Evolutionary conservation across 192 early-diverging fungal species (phyloP).

Genomic region (Gaertneriomyces sp.): DNA sequence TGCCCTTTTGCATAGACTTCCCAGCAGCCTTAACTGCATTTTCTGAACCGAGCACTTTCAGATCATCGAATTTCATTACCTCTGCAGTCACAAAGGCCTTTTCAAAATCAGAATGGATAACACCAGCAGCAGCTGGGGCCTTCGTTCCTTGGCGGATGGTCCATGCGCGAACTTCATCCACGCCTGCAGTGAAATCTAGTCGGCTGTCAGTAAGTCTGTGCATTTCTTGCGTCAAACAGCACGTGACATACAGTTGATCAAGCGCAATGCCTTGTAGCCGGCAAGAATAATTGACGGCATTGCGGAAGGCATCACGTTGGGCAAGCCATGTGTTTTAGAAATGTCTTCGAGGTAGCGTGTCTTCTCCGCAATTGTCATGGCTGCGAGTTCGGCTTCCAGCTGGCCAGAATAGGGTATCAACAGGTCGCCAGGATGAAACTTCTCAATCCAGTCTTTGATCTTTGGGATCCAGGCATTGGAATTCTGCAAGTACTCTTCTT

Average conservation of each 20-base stretch:
- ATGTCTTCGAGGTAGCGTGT: constrained; percentile 37
- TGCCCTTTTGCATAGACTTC: constrained; percentile 86
- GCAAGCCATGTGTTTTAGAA: constrained; percentile 50
- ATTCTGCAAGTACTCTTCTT: constrained; percentile 85
- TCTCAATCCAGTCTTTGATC: constrained; percentile 91
- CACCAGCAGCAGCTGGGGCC: constrained; percentile 88
- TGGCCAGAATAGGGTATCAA: constrained; percentile 88
- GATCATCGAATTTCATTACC: constrained; percentile 82
- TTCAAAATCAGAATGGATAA: constrained; percentile 88
- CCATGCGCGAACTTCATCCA: constrained; percentile 90
- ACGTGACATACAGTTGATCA: constrained; percentile 67
- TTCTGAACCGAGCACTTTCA: constrained; percentile 81
- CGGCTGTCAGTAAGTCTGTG: neutral
- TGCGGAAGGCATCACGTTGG: constrained; percentile 40
- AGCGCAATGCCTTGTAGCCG: constrained; percentile 79
- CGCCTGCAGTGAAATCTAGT: constrained; percentile 80
- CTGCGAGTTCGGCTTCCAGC: constrained; percentile 66
- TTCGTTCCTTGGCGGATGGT: constrained; percentile 78
- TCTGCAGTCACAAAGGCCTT: constrained; percentile 22
- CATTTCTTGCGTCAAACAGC: neutral
- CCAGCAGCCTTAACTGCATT: constrained; percentile 86
- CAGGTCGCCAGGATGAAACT: constrained; percentile 82
- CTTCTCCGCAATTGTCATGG: constrained; percentile 52
- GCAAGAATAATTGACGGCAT: constrained; percentile 83
- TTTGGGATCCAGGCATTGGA: constrained; percentile 91